A percentile compares a stretch with the other conserved stretches of the same genome.
These are phyloP conservation scores for Cryptococcus floricola DNA, from an alignment of 1,284 basidiomycete genomes.

Conservation along the genomic window DNA sequence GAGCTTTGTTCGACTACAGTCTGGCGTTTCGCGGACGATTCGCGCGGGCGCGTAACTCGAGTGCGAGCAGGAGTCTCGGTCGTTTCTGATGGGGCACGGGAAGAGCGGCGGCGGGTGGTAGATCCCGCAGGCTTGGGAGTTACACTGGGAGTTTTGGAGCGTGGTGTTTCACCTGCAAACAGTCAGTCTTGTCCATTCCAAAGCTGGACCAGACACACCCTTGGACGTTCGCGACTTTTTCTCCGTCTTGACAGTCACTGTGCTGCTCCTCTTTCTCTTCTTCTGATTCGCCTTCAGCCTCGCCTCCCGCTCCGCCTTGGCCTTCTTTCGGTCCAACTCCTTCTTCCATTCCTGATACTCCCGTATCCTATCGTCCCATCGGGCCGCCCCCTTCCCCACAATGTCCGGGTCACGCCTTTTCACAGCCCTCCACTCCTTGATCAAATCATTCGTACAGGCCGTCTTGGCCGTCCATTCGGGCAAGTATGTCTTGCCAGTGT, in stretches of 20 bases:
- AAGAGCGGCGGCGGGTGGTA: too few species aligned
- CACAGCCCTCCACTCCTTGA: slow-evolving; percentile 29
- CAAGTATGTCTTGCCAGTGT: slow-evolving; percentile 24
- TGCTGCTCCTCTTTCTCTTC: not conserved
- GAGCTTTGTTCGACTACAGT: too few species aligned
- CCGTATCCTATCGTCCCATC: not conserved
- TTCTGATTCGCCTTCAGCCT: not conserved
- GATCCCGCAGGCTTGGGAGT: too few species aligned
- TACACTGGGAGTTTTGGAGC: too few species aligned
- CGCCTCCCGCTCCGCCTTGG: slow-evolving; percentile 8
- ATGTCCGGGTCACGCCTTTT: slow-evolving; percentile 17
- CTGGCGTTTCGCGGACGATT: too few species aligned
- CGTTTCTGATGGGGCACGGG: too few species aligned
- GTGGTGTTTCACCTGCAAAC: too few species aligned
- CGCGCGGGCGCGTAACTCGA: too few species aligned
- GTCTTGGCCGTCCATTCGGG: slow-evolving; percentile 32
- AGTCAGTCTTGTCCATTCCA: not conserved
- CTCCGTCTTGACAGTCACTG: not conserved
- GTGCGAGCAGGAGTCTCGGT: too few species aligned
- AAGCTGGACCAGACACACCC: not conserved
- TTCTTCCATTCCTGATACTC: slow-evolving; percentile 2
- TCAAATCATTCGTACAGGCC: slow-evolving; percentile 19
- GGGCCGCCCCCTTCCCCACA: slow-evolving; percentile 9
- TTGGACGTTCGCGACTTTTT: not conserved
- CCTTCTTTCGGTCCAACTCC: slow-evolving; percentile 2